These are phyloP conservation scores for Nannochloropsis oceanica DNA, from an alignment of 108 stramenopile species.

Conservation along the genomic window DNA sequence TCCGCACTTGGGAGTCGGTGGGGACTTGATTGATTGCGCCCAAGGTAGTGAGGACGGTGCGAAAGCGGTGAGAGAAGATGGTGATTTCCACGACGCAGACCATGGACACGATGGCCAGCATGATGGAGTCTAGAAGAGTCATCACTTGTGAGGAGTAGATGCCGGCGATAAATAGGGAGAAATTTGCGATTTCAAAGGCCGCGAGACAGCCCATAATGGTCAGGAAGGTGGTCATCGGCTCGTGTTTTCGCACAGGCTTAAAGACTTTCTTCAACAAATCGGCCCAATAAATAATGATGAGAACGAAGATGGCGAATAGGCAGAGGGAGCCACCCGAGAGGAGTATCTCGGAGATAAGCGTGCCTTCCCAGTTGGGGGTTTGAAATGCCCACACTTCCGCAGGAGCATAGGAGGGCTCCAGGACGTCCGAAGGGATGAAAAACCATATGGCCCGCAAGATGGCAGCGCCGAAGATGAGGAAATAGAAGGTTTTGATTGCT, in stretches of 20 bases:
- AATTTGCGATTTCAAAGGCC: conserved; percentile 50
- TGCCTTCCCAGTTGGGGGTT: conserved; percentile 55
- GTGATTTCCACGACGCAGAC: conserved; percentile 76
- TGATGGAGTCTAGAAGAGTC: conserved; percentile 67
- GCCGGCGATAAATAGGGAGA: conserved; percentile 52
- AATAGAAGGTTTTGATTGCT: conserved; percentile 85
- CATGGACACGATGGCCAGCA: conserved; percentile 61
- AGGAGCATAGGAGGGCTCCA: conserved; percentile 66
- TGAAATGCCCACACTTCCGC: conserved; percentile 69
- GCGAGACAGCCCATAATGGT: conserved; percentile 50
- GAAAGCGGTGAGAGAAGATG: conserved; percentile 75
- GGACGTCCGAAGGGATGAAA: conserved; percentile 59
- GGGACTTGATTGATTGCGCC: conserved; percentile 89
- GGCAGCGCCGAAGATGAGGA: conserved; percentile 63
- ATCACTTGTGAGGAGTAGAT: conserved; percentile 80
- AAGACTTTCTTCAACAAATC: conserved; percentile 89
- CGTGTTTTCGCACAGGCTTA: conserved; percentile 42
- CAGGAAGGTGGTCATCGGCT: conserved; percentile 72
- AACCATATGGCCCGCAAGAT: conserved; percentile 69
- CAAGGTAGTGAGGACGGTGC: conserved; percentile 75
- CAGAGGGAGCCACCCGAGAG: conserved; percentile 63
- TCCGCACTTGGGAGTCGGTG: conserved; percentile 76
- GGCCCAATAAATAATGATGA: conserved; percentile 90
- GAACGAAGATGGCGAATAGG: conserved; percentile 84
- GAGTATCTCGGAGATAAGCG: conserved; percentile 57